phyloP scores from a whole-genome alignment of 2,329 filamentous ascomycete species.

The Pyrenochaeta sp. region DNA sequence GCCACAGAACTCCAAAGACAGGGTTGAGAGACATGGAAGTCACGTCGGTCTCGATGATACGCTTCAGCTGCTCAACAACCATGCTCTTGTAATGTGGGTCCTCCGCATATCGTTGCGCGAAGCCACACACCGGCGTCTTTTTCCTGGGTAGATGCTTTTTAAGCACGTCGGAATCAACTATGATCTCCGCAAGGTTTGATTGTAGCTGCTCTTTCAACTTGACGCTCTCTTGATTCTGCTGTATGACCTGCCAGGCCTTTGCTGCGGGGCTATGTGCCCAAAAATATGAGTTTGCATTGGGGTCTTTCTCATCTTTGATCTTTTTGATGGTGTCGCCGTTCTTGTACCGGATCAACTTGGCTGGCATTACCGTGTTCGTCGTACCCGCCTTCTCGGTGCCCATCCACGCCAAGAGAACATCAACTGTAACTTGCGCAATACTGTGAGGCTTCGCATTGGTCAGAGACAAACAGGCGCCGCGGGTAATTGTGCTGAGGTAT shows the following conservation, averaged over 20 bases:
- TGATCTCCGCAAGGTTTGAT: constrained; percentile 20
- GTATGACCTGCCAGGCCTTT: background rate
- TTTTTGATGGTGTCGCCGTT: constrained; percentile 20
- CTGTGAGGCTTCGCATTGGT: constrained; percentile 19
- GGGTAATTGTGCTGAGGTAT: constrained; percentile 55
- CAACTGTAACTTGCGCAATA: constrained; percentile 55
- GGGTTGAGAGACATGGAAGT: constrained; percentile 58
- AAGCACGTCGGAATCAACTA: constrained; percentile 22
- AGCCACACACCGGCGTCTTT: constrained; percentile 31
- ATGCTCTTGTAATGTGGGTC: constrained; percentile 52
- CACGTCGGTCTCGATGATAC: constrained; percentile 57
- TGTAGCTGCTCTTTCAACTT: constrained; percentile 10
- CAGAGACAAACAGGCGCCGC: constrained; percentile 53
- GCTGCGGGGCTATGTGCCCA: constrained; percentile 17
- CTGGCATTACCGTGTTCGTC: constrained; percentile 13
- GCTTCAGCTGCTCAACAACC: constrained; percentile 51
- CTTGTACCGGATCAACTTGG: constrained; percentile 29
- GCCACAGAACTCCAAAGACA: constrained; percentile 61
- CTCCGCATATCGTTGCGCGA: constrained; percentile 49
- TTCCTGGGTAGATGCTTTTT: constrained; percentile 49
- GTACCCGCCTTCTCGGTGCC: constrained; percentile 39
- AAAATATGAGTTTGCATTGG: constrained; percentile 24
- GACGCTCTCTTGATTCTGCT: background rate
- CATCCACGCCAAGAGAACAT: constrained; percentile 58
- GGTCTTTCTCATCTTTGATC: constrained; percentile 26